Percentiles rank a stretch among this genome's conserved stretches.
phyloP scores from a whole-genome alignment of 169 alveolate species.

The Eimeria praecox region DNA sequence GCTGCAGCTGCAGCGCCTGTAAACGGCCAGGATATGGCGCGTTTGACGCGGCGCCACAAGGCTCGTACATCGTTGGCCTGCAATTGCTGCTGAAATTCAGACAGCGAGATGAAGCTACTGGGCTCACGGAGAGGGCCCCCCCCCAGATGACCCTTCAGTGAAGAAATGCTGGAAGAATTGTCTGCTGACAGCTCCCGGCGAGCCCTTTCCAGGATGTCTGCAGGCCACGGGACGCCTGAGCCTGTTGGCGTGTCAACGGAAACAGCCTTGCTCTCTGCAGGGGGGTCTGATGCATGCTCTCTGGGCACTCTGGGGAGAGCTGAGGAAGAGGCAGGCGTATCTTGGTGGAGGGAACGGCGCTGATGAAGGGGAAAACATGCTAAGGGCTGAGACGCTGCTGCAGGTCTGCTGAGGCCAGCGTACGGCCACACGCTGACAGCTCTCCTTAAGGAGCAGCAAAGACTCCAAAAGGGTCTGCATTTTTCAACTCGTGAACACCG shows the following conservation, averaged over 20 bases:
- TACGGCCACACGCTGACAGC: not conserved
- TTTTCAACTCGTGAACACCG: not conserved
- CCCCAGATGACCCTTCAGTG: not conserved
- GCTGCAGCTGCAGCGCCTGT: constrained; percentile 5
- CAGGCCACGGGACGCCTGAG: constrained; percentile 64
- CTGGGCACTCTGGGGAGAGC: not conserved
- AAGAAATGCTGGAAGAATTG: not conserved
- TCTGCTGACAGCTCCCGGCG: constrained; percentile 22
- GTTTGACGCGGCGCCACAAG: constrained; percentile 23
- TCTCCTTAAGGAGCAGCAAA: not conserved
- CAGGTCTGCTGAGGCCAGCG: not conserved
- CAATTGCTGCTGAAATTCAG: constrained; percentile 32
- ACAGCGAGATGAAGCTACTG: constrained; percentile 4
- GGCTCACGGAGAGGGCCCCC: not conserved
- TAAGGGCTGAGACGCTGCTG: not conserved
- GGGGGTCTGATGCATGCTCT: not conserved
- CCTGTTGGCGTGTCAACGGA: not conserved
- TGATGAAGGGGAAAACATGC: not conserved
- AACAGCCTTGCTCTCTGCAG: not conserved
- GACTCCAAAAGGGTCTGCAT: not conserved
- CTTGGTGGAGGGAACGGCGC: not conserved
- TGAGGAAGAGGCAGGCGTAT: not conserved
- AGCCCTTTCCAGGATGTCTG: constrained; percentile 28
- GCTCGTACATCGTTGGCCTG: constrained; percentile 24
- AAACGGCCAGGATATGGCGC: constrained; percentile 36